Base-by-base conservation (phyloP, 208 protist species). In the Strigomonas culicis region DNA sequence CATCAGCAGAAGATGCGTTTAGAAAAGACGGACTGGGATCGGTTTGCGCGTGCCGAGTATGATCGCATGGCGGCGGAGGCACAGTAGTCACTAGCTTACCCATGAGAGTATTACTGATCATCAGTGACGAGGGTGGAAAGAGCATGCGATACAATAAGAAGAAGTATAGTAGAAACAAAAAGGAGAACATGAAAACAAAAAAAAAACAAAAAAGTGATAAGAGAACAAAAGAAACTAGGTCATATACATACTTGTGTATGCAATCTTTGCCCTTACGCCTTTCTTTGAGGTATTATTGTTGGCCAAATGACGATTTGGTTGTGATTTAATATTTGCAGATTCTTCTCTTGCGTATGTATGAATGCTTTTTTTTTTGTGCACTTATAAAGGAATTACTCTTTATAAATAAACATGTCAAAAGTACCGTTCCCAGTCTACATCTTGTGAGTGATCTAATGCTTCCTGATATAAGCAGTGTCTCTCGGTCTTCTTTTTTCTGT, bases 11-110 rank as follows among this genome's bases (percentile, higher is more conserved):
- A 79, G 41, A 27, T 87, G 72, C 53, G 74, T 15, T 59, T 49
- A 6, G 84, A 92, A 66, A 92, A 92, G 74, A 91, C 82, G 15
- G 93, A 97, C 31, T 98, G 95, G 95, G 93, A 97, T 50, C 74
- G 94, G n/a, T 98, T 97, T 70, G 93, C 94, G 2, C 80, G 92
- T 27, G 75, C 72, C 30, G 93, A 98, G 73, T 98, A 98, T 66
- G 92, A 98, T 58, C 88, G 86, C 51, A 91, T 97, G 75, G 75
- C 92, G 1, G 75, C 72, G 1, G 93, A 98, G 49, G 89, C 90
- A 15, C 72, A 86, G 57, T 93, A 75, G 63, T 19, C n/a, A n/a
- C n/a, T n/a, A n/a, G 0, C 19, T 39, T 65, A 22, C 15, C 28
- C n/a, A 36, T 56, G 1, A 56, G 22, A 17, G 25, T 51, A 13